Conservation (phyloP, 23 red algal species). For the Gracilariopsis chorda region DNA sequence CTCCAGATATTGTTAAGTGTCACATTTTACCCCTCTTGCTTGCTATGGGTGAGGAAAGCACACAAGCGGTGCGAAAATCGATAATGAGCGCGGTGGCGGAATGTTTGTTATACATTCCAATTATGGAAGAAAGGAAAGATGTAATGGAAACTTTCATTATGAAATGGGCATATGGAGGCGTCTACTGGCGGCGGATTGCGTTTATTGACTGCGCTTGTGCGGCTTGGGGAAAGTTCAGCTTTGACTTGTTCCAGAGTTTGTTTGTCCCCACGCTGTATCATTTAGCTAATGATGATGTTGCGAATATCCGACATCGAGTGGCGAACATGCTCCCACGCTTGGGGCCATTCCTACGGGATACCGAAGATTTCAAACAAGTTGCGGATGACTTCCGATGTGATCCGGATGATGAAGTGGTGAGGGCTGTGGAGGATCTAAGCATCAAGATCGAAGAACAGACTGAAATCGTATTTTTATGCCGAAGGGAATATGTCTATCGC, state of each 20-base stretch:
- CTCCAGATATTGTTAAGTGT: background rate
- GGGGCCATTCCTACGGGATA: too few species aligned
- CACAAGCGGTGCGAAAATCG: constrained; percentile 20
- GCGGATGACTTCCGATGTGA: too few species aligned
- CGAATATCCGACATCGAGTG: constrained; percentile 48
- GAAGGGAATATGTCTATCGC: too few species aligned
- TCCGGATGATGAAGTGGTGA: too few species aligned
- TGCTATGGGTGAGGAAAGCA: constrained; percentile 39
- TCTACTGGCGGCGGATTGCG: constrained; percentile 21
- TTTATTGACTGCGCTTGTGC: constrained; percentile 18
- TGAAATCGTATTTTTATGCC: too few species aligned
- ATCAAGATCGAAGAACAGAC: too few species aligned
- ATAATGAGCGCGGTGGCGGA: constrained; percentile 6
- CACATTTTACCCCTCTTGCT: constrained; percentile 5
- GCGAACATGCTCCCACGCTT: background rate
- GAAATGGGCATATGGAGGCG: background rate
- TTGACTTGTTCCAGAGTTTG: background rate
- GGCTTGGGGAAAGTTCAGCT: constrained; percentile 3
- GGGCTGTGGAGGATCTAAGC: too few species aligned
- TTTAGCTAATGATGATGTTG: constrained; percentile 24
- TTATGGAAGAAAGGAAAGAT: background rate
- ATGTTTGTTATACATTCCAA: background rate
- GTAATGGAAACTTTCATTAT: background rate
- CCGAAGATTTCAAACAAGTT: too few species aligned
- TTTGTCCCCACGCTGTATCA: constrained; percentile 7